Base-by-base conservation (phyloP, 225 moss, liverwort and hornwort genomes). In the Lunularia cruciata region DNA sequence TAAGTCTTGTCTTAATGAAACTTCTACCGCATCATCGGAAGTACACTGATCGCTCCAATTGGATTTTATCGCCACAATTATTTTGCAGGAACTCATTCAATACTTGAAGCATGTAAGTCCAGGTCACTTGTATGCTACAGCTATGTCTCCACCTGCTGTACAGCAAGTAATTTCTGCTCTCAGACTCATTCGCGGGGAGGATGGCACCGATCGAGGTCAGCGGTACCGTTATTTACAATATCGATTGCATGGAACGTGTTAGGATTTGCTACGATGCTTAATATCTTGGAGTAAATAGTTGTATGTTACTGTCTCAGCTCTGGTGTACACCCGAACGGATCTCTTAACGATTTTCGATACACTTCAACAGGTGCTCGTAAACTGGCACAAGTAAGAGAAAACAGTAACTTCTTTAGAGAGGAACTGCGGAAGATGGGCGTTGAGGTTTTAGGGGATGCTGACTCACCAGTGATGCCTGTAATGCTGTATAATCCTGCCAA, bases 401-500 rank as follows among this genome's bases (percentile, higher is more conserved):
- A 96, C 45, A 96, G 96, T 51, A 96, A 96, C 57, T 96, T 87
- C 53, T 86, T 96, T 40, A 76, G 96, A 73, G 86, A 38, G 52
- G 92, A 90, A 68, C 80, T 96, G 55, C 87, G 90, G 67, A 89
- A 88, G 60, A 89, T 88, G 82, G 96, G 96, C 46, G 92, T 88
- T 57, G 89, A 96, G 76, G 96, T 96, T 34, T 72, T 96, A 58
- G 96, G 96, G 23, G 96, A 96, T 73, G 78, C 53, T 63, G 92
- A 92, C 73, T 96, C 96, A 18, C 96, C 96, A 64, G 90, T 96
- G 33, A 96, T 96, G 96, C 92, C 96, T 31, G 76, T 96, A 26
- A 96, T 96, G 96, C 87, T 96, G 10, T 96, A 96, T 63, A 90
- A 92, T 79, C 92, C 96, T 75, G 96, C 87, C 71, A 96, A 96